Base-by-base conservation (phyloP, 2,329 filamentous ascomycete species). In the Paracorniculantispora psalliotae region DNA sequence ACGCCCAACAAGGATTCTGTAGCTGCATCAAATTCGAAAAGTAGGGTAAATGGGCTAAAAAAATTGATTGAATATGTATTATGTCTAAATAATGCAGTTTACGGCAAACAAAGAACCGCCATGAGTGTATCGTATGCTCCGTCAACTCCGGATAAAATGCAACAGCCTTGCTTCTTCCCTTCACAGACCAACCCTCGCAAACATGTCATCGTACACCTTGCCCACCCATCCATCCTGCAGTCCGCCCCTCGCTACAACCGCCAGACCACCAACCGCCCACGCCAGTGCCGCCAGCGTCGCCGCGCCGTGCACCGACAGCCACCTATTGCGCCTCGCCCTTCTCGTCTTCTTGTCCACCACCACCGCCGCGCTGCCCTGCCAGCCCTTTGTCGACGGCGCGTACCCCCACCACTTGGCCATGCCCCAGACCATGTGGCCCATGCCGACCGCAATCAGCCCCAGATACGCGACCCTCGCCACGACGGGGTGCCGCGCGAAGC, bases 211-310 rank as follows among this genome's bases (percentile, higher is more conserved):
- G 73, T 93, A 96, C 52, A 89, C 80, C 65, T 80, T 88, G 2
- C 85, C 91, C 57, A 96, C 80, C 91, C 92, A 97, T 0, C 91
- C 91, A 4, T 81, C 77, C 1, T 84, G 86, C 61, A 78, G 72
- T 0, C 91, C 92, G 1, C 82, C 89, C 62, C 83, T 80, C 2
- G 88, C 91, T 9, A 96, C 85, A 17, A 96, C 79, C 0, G 89
- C 91, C 35, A 97, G 72, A 0, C 90, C 88, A 3, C 92, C 92
- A 0, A 87, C 86, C 54, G 92, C 84, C 92, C 92, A 97, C n/a
- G 92, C 58, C 0, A 75, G 81, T 8, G 85, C 80, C 2, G 88
- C 71, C 0, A 79, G 73, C 0, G 80, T 77, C 1, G 83, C 82
- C 56, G 86, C 71, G 0, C 80, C 86, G 68, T 96, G 91, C 58